Evolutionary conservation across 2,329 filamentous ascomycete genomes (phyloP), one percentile per base, ranked within the genome.

Genomic region (Aspergillus awamori): DNA sequence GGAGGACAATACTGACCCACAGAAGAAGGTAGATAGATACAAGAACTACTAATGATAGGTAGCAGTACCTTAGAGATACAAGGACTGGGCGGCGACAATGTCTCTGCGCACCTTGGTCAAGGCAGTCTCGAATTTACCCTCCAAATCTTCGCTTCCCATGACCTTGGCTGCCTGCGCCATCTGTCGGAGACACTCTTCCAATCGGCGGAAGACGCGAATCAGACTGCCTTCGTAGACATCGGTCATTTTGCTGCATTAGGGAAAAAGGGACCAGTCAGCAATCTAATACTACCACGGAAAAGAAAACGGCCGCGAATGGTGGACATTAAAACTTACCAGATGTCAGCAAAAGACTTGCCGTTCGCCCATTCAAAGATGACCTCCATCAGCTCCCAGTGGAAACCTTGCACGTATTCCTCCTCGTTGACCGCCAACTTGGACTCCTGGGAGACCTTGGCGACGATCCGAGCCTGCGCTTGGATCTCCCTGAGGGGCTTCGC

Each of bases 381-480:
- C 73, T 97, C 94, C 94, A 99, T 98, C 54, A 99, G 83, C 81
- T 98, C 89, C 83, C 88, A 93, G 81, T 97, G 97, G 80, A 99
- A 90, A 54, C 88, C 89, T 69, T 91, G 84, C 22, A 95, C 86
- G 72, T 97, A 99, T 72, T 97, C 93, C 56, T 98, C 93, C 77
- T 98, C 94, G 68, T 97, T 95, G n/a, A 97, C 79, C 8, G 92
- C 85, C 47, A 99, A 82, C 80, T 99, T 99, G 77, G 92, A 95
- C 79, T 99, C 95, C 74, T 92, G 88, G 59, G 92, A 95, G 61
- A 99, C 90, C 81, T 97, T 97, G 66, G 94, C 95, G 63, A 99
- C 89, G 55, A 91, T 87, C 63, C 91, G 85, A 8, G 95, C 95
- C 79, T 97, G 93, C 22, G 88, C 86, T 75, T 96, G 90, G 41